Conservation (phyloP, 2,329 filamentous ascomycete genomes). For the Penicillium paneum region DNA sequence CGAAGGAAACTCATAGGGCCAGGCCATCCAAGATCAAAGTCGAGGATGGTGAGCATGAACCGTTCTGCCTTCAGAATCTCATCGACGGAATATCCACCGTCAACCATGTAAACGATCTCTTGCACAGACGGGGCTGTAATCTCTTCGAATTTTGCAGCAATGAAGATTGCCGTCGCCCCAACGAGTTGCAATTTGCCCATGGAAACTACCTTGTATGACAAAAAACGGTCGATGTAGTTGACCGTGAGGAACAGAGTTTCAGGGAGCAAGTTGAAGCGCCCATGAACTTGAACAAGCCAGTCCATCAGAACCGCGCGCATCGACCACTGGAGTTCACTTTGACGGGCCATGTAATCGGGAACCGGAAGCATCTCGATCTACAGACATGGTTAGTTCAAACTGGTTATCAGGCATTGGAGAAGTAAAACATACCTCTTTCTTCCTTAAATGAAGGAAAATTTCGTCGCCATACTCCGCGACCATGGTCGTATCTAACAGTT, state of each 20-base stretch:
- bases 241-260: constrained; percentile 93
- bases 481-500: constrained; percentile 93
- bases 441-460: constrained; percentile 88
- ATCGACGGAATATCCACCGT: constrained; percentile 80
- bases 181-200: constrained; percentile 93
- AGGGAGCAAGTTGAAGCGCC: constrained; percentile 82
- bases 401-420: background rate
- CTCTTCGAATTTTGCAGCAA: constrained; percentile 97
- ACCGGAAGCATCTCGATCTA: constrained; percentile 80
- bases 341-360: constrained; percentile 92
- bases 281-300: constrained; percentile 95
- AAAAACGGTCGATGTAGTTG: constrained; percentile 96
- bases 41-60: constrained; percentile 95
- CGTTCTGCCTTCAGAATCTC: constrained; percentile 96
- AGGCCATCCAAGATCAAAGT: constrained; percentile 96
- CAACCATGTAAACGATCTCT: constrained; percentile 98
- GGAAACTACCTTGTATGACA: constrained; percentile 91
- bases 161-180: constrained; percentile 89
- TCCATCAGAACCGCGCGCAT: constrained; percentile 98
- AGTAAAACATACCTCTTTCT: constrained; percentile 69
- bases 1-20: constrained; percentile 98
- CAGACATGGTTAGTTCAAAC: constrained; percentile 9
- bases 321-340: constrained; percentile 97
- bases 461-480: constrained; percentile 95
- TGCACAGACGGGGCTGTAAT: constrained; percentile 94